Evolutionary conservation across 805 yeast genomes (phyloP), one percentile per base, ranked within the genome.

Genomic region (Yarrowia sp.): DNA sequence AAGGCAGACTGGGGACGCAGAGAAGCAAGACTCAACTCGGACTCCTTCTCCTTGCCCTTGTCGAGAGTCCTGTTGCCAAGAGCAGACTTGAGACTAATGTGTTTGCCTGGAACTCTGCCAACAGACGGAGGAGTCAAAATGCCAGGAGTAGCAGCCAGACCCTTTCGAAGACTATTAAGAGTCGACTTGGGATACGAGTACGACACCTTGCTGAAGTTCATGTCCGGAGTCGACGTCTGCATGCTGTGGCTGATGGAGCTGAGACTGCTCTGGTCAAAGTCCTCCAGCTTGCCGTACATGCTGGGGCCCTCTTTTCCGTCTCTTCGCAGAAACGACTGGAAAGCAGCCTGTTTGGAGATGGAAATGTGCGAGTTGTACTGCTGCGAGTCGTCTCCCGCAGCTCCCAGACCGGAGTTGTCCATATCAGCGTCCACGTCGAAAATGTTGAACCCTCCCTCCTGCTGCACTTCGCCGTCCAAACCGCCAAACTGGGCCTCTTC

Each of bases 231-330:
- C 2, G 58, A 49, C 11, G 58, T 49, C 19, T 49, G 41, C 41
- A 49, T 19, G 16, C n/a, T 22, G 28, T 16, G 16, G 26, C 16
- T 14, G 5, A 8, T 41, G 6, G 24, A 12, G 26, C 44, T 40
- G 9, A 40, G 24, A 19, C 44, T 40, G 44, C 24, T 52, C 30
- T 22, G 59, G 5, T 52, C 44, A 11, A 14, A 52, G 22, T 52
- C 59, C 35, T 52, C 44, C 21, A 52, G 33, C 44, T 52, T 52
- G 44, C 59, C 59, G 28, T 52, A 52, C 59, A 52, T 52, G 32
- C 43, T 17, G 32, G 44, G n/a, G n/a, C n/a, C n/a, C n/a, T n/a
- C n/a, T n/a, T n/a, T n/a, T 4, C 33, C 44, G 2, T 36, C 59
- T 35, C 38, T 24, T 5, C 33, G 36, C 3, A 52, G 44, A 22